Percentiles rank a stretch among this genome's conserved stretches.
Evolutionary conservation across 1,284 basidiomycete species (phyloP).

Genomic region (Ustilago vetiveriae): DNA sequence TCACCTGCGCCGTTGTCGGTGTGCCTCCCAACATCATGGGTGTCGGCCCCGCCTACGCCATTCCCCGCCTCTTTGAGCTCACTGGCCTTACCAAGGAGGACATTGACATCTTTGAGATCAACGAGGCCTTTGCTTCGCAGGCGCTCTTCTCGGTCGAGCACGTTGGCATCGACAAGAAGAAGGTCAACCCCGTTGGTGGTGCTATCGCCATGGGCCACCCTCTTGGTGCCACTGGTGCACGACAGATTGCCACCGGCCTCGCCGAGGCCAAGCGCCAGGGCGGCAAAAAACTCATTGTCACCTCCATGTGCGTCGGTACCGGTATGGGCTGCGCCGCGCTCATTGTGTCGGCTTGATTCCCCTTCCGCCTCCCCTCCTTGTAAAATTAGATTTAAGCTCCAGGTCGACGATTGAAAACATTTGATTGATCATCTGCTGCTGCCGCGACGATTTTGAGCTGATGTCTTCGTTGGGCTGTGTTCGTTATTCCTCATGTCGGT

Average conservation of each 20-base stretch:
- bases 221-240: slow-evolving; percentile 75
- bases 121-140: slow-evolving; percentile 69
- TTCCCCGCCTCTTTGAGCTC: slow-evolving; percentile 62
- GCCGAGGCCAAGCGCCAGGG: slow-evolving; percentile 78
- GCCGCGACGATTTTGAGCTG: not conserved
- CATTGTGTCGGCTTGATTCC: slow-evolving; percentile 75
- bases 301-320: slow-evolving; percentile 88
- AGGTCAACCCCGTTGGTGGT: slow-evolving; percentile 70
- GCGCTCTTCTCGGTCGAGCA: slow-evolving; percentile 72
- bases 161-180: slow-evolving; percentile 68
- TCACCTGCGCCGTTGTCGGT: slow-evolving; percentile 78
- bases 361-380: not conserved
- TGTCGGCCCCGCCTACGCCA: slow-evolving; percentile 66
- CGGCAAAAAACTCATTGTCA: slow-evolving; percentile 71
- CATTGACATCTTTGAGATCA: slow-evolving; percentile 66
- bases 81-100: slow-evolving; percentile 59
- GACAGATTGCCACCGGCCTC: slow-evolving; percentile 85
- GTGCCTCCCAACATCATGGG: slow-evolving; percentile 67
- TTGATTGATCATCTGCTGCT: not conserved
- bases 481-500: no score
- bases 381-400: slow-evolving; percentile 24
- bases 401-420: no score
- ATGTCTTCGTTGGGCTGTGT: no score
- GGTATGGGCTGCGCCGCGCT: slow-evolving; percentile 85
- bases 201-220: slow-evolving; percentile 69